Evolutionary conservation across 1,284 basidiomycete genomes (phyloP), one percentile per base, ranked within the genome.

Genomic region (Ustilago hordei): DNA sequence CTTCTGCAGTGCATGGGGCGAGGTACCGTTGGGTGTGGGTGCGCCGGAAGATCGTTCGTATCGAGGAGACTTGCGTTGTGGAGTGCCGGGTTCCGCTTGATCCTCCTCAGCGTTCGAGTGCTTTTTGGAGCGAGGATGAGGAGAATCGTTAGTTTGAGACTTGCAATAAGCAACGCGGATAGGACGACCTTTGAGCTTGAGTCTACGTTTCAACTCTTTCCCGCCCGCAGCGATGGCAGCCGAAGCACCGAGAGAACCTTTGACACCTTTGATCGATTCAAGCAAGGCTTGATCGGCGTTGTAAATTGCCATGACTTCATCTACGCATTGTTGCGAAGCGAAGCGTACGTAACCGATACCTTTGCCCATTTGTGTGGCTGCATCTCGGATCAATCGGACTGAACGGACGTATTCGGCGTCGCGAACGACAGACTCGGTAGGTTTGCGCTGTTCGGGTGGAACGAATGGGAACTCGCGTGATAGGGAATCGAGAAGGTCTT

Each of bases 301-400:
- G 56, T 73, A 65, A 15, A 85, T 47, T 8, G 85, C 85, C 48
- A 86, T 69, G 17, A 86, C 52, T 64, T 86, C 85, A 61, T 86
- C 85, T 12, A 83, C 74, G 52, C 69, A 71, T 50, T 55, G 90
- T 92, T 82, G 85, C 94, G 81, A 95, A 60, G 88, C 85, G 79
- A 98, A 95, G 79, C 94, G 92, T 9, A 98, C 92, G 85, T 98
- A 98, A 11, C 92, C 95, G 84, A 99, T 96, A 1, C 96, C 96
- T 87, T 98, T 98, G n/a, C 96, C 96, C 39, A 98, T 90, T 80
- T 95, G 95, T 0, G 95, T 97, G 64, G 94, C 94, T 79, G 91
- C 91, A 87, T 99, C 96, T 53, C 95, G 90, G 53, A 99, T 90
- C 69, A 98, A 91, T 38, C 96, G 90, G 9, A 98, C 95, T 34